phyloP scores from a whole-genome alignment of 805 yeast genomes.

The Yarrowia sp. region DNA sequence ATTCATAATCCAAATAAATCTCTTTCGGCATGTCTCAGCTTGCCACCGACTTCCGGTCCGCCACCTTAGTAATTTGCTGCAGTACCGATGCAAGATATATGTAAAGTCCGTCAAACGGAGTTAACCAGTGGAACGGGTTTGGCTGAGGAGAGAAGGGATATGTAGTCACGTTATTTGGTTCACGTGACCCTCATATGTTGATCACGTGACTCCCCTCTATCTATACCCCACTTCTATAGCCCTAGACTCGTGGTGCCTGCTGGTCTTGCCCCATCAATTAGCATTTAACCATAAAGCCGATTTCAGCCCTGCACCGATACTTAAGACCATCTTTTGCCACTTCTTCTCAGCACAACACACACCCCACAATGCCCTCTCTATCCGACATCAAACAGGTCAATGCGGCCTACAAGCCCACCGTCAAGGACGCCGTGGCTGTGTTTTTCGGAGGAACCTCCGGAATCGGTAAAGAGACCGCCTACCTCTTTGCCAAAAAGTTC shows the following conservation, averaged over 20 bases:
- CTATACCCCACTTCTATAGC: neutral
- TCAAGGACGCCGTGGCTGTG: slow-evolving; percentile 28
- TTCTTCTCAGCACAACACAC: neutral
- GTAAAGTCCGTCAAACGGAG: no score
- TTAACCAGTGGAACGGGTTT: no score
- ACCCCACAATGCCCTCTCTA: slow-evolving; percentile 26
- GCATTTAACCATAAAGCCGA: slow-evolving; percentile 2
- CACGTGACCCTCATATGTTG: no score
- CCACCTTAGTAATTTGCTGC: no score
- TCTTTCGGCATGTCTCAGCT: no score
- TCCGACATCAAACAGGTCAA: slow-evolving; percentile 22
- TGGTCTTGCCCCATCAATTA: neutral
- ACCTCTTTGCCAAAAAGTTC: slow-evolving; percentile 33
- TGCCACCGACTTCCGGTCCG: no score
- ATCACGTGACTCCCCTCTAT: no score
- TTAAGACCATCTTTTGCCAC: slow-evolving; percentile 17
- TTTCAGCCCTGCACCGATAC: neutral
- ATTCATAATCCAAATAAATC: no score
- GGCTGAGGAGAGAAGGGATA: no score
- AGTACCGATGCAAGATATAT: no score
- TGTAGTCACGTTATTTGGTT: no score
- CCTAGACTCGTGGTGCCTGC: neutral
- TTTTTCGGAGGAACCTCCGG: slow-evolving; percentile 38
- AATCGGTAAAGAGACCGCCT: slow-evolving; percentile 36
- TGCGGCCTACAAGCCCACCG: slow-evolving; percentile 22